These are phyloP conservation scores for Ilyonectria destructans DNA, from an alignment of 2,329 filamentous ascomycete species.

Conservation along the genomic window DNA sequence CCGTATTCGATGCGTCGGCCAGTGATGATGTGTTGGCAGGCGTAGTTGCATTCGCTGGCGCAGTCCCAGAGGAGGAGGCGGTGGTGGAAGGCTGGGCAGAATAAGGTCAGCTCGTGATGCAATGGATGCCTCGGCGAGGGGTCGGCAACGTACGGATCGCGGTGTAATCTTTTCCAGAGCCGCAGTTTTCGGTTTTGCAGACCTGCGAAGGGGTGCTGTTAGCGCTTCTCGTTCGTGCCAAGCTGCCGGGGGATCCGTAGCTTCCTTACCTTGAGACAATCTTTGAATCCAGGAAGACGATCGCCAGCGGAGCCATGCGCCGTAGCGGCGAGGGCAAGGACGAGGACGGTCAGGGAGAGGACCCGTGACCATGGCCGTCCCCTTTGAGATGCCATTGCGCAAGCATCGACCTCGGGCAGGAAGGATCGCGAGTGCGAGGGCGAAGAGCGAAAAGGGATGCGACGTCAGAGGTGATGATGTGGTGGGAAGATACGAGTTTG, in stretches of 20 bases:
- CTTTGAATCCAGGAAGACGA: constrained; percentile 86
- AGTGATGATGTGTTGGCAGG: constrained; percentile 95
- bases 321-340: constrained; percentile 60
- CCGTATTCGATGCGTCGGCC: constrained; percentile 76
- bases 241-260: neutral
- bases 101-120: constrained; percentile 38
- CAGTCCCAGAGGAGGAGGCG: constrained; percentile 94
- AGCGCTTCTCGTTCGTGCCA: constrained; percentile 21
- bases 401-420: constrained; percentile 49
- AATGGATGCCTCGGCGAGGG: constrained; percentile 21
- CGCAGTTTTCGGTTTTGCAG: constrained; percentile 87
- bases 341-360: constrained; percentile 54
- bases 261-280: constrained; percentile 82
- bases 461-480: constrained; percentile 13
- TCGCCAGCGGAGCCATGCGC: constrained; percentile 85
- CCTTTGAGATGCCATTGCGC: constrained; percentile 52
- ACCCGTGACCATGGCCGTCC: constrained; percentile 53
- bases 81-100: constrained; percentile 80
- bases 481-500: constrained; percentile 29
- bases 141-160: constrained; percentile 76
- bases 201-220: constrained; percentile 69
- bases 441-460: constrained; percentile 16
- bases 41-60: constrained; percentile 95
- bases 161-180: constrained; percentile 70
- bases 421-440: constrained; percentile 7